Evolutionary conservation across 2,329 filamentous ascomycete genomes (phyloP), one percentile per base, ranked within the genome.

Genomic region (Microdochium trichocladiopsis): DNA sequence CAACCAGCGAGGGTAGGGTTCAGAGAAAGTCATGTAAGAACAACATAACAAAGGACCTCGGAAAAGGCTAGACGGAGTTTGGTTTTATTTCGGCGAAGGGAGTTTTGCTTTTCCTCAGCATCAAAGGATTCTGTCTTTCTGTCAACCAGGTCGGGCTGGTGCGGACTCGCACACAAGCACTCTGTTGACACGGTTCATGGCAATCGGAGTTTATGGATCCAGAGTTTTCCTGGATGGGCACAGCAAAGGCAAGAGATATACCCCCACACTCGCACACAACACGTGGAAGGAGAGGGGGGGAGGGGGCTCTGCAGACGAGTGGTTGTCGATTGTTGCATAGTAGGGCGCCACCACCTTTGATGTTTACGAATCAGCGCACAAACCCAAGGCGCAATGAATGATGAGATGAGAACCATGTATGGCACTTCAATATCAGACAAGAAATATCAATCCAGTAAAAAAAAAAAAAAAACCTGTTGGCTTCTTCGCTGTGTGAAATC

Each of bases 381-480:
- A 54, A 16, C 57, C 53, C 47, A 53, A 53, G 48, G 63, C 59
- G 58, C 56, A 66, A 45, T 63, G 64, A 64, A 64, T 66, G 62
- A 66, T 54, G 62, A 64, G 58, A 64, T 61, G 61, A 61, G 58
- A 62, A 60, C 55, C 18, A 16, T 45, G 18, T 22, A 45, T 45
- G 18, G 21, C 41, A 45, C 10, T 18, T 22, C 21, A 18, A 18
- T 18, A 45, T 23, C 16, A 45, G 18, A 22, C 21, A 41, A 14
- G 8, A 6, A 41, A 41, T n/a, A n/a, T 9, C 36, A 41, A 14
- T 41, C 11, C 5, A 41, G n/a, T 18, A 9, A 41, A 6, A 9
- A 22, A 45, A 23, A 22, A 45, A 11, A 41, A 18, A 41, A 41
- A 6, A 12, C 36, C 14, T 33, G 28, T 14, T 41, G 10, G 10